These are phyloP conservation scores for Bassia scoparia DNA, from an alignment of 148 eudicot species.

Conservation along the genomic window DNA sequence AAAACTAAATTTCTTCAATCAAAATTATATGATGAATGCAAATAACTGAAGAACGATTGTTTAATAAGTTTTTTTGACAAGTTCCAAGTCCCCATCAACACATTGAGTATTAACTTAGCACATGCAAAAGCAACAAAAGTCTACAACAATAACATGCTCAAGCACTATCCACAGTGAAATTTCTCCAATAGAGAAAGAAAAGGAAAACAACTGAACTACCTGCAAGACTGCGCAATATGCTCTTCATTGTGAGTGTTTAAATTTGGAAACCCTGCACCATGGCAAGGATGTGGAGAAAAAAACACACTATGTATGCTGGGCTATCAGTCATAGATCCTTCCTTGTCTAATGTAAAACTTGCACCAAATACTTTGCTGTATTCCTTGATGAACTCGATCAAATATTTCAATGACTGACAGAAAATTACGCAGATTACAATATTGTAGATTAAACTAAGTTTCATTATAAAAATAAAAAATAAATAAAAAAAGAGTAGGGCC, in stretches of 20 bases:
- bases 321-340: conserved; percentile 40
- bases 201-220: conserved; percentile 33
- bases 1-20: no score
- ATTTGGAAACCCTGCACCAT: conserved; percentile 59
- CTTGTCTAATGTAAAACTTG: conserved; percentile 25
- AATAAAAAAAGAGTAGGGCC: no score
- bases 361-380: conserved; percentile 37
- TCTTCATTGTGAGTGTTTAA: conserved; percentile 51
- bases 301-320: conserved; percentile 72
- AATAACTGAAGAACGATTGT: no score
- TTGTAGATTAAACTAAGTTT: not conserved
- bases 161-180: conserved; percentile 6
- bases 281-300: conserved; percentile 87
- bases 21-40: no score
- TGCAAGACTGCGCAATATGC: conserved; percentile 45
- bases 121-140: conserved; percentile 50
- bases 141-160: conserved; percentile 41
- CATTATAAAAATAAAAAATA: not conserved
- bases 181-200: not conserved
- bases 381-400: conserved; percentile 60
- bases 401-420: conserved; percentile 53
- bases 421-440: conserved; percentile 20
- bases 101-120: conserved; percentile 43
- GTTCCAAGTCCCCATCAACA: conserved; percentile 39
- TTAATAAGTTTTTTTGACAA: conserved; percentile 37